Percentiles rank a stretch among this genome's conserved stretches.
phyloP scores from a whole-genome alignment of 1,284 basidiomycete species.

The Golubevia sp. region DNA sequence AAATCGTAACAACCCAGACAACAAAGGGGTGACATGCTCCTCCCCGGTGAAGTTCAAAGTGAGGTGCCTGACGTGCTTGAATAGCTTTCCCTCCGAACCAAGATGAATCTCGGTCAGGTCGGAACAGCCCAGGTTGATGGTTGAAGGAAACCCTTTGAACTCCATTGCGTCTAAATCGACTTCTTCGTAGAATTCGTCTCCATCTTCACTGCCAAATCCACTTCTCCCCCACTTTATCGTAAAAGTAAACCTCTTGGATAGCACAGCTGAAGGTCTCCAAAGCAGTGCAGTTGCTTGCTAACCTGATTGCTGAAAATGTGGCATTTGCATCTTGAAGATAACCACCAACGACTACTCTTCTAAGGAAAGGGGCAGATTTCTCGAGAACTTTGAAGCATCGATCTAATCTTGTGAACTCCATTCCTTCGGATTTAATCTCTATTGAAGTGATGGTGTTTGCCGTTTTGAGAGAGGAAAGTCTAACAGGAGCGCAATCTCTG shows the following conservation, averaged over 20 bases:
- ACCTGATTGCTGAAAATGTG: not conserved
- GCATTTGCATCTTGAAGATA: not conserved
- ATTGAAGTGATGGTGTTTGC: not conserved
- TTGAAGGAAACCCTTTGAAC: not conserved
- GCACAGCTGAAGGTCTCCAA: not conserved
- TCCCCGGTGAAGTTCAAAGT: not conserved
- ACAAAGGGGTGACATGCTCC: no score
- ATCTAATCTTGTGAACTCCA: not conserved
- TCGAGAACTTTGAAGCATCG: not conserved
- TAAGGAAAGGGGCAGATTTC: not conserved
- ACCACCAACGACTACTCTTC: not conserved
- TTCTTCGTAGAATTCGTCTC: not conserved
- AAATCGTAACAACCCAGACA: no score
- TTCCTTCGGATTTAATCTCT: not conserved
- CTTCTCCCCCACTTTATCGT: no score
- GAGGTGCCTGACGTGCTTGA: not conserved
- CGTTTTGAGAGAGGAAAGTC: not conserved
- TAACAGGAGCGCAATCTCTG: not conserved
- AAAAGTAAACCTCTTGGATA: no score
- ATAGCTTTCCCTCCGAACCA: not conserved
- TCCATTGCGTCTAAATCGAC: not conserved
- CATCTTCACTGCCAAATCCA: not conserved
- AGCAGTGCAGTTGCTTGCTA: not conserved
- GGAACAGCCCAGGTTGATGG: not conserved
- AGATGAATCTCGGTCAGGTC: not conserved